A percentile compares a stretch with the other conserved stretches of the same genome.
These are phyloP conservation scores for Eucalyptus pauciflora DNA, from an alignment of 345 rosid genomes.

Conservation along the genomic window DNA sequence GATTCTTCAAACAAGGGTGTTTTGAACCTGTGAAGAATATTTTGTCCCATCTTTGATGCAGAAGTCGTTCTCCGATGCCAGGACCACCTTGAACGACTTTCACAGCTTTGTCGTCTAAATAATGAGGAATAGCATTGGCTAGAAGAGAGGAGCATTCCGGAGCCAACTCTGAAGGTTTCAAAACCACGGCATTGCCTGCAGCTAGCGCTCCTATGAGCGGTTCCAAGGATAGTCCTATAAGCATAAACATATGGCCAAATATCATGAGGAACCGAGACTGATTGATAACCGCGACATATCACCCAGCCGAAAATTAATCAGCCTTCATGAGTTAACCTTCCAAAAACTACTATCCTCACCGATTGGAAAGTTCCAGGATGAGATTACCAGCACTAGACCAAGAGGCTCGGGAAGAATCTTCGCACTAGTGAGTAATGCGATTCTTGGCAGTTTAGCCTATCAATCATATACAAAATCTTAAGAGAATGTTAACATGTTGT, in stretches of 20 bases:
- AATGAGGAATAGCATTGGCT: too few relatives aligned
- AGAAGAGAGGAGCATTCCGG: slow-evolving; percentile 1
- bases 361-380: slow-evolving; percentile 65
- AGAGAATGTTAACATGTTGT: too few relatives aligned
- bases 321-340: too few relatives aligned
- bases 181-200: slow-evolving; percentile 56
- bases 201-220: slow-evolving; percentile 82
- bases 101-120: neutral
- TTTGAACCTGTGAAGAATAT: slow-evolving; percentile 63
- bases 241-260: too few relatives aligned
- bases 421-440: too few relatives aligned
- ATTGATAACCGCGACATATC: too few relatives aligned
- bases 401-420: slow-evolving; percentile 46
- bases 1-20: neutral
- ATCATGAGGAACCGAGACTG: too few relatives aligned
- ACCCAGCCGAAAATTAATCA: too few relatives aligned
- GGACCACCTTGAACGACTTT: slow-evolving; percentile 60
- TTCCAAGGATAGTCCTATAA: slow-evolving; percentile 44
- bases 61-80: slow-evolving; percentile 35
- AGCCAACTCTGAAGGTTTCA: slow-evolving; percentile 70
- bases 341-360: slow-evolving; percentile 12
- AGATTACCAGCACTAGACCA: slow-evolving; percentile 53
- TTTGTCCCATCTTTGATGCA: slow-evolving; percentile 68
- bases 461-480: too few relatives aligned
- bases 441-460: too few relatives aligned